Conservation (phyloP, 129 eudicot species). For the Scalesia atractyloides region DNA sequence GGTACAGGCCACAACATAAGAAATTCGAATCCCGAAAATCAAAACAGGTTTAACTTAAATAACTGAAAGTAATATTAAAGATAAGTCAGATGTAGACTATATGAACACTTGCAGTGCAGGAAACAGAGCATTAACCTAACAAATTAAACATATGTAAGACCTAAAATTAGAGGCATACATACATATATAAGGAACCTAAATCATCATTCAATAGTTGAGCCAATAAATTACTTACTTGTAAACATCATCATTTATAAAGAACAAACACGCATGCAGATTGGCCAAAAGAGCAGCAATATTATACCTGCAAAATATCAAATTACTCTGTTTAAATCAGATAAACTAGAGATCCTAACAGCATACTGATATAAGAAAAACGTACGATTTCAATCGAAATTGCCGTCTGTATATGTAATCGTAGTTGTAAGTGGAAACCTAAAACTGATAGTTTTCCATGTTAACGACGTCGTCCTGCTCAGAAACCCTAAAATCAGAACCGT, state of each 20-base stretch:
- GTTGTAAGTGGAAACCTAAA: neutral
- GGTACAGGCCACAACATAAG: neutral
- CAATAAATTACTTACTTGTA: neutral
- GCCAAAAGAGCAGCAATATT: neutral
- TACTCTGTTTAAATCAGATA: neutral
- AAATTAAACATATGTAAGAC: too few relatives aligned
- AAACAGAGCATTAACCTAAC: neutral
- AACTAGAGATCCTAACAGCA: neutral
- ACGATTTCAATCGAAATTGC: neutral
- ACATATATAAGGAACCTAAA: neutral
- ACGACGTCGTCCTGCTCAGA: too few relatives aligned
- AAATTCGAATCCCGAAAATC: neutral
- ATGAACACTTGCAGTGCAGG: neutral
- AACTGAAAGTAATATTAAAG: neutral
- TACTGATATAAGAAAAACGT: too few relatives aligned
- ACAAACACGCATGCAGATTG: neutral
- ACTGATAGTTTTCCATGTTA: neutral
- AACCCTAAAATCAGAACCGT: neutral
- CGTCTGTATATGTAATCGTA: neutral
- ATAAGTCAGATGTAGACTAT: neutral
- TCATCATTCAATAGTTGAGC: neutral
- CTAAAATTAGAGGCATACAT: neutral
- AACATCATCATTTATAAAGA: neutral
- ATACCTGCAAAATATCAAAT: neutral
- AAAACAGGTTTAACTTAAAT: neutral